Evolutionary conservation across 805 yeast species (phyloP), one percentile per base, ranked within the genome.

Genomic region (Candida sithepensis): DNA sequence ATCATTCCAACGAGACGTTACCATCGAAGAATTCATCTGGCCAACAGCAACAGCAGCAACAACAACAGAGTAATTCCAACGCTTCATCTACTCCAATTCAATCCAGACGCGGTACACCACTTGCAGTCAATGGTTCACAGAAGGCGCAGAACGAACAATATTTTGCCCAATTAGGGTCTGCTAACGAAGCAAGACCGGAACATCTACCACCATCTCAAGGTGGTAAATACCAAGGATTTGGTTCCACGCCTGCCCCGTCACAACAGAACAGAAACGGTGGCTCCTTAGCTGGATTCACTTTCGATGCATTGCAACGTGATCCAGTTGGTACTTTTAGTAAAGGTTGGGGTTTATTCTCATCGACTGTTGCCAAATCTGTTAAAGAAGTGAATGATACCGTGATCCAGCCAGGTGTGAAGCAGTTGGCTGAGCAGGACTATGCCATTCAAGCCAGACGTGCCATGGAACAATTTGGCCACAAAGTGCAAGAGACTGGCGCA

Each of bases 401-500:
- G 44, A 90, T 94, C 55, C 88, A 88, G 63, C 99, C 99, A n/a
- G 82, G 94, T 41, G 76, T 89, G 63, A 82, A 82, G 61, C 90
- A 86, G 60, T 74, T 94, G 56, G 79, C 84, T 34, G 89, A 83
- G 51, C 81, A 87, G 52, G 98, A 94, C 49, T 66, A 88, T 39
- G 81, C 95, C 21, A 72, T 69, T 46, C 96, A 89, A 61, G 94
- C 98, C 4, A 82, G 78, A 53, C 80, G 89, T 56, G 98, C 98
- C n/a, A 88, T 96, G 78, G 84, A 88, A 49, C 97, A 94, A 72
- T 94, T 92, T 70, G 97, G 97, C 42, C 96, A 88, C 63, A 89
- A 83, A 61, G 86, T 92, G 71, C 96, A 87, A 64, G 95, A 90
- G 56, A 88, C 97, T 0, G 86, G 95, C 30, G 77, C 73, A 50